Evolutionary conservation across 176 grass and related monocot species (phyloP).

Genomic region (Alopecurus myosuroides): DNA sequence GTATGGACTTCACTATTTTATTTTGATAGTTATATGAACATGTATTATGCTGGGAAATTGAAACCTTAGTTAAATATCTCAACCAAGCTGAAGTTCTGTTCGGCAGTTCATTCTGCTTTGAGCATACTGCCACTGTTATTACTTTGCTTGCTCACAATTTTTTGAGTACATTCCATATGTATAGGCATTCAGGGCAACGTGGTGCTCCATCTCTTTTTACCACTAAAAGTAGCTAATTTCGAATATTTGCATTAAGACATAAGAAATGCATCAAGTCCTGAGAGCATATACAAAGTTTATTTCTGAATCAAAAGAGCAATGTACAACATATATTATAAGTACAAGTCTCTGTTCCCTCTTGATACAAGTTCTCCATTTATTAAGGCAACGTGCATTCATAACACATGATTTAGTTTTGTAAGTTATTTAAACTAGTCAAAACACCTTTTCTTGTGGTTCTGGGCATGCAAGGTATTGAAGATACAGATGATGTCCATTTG

Average conservation of each 20-base stretch:
- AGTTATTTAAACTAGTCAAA: slow-evolving; percentile 4
- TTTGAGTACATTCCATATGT: not conserved
- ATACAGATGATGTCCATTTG: not conserved
- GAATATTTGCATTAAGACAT: not conserved
- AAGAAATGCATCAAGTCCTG: not conserved
- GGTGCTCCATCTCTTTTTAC: not conserved
- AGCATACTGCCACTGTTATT: not conserved
- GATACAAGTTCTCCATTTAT: not conserved
- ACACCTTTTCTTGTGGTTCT: not conserved
- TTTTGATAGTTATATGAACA: slow-evolving; percentile 4
- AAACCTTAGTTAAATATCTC: not conserved
- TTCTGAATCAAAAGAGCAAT: not conserved
- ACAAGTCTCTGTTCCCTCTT: not conserved
- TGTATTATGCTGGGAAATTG: slow-evolving; percentile 8
- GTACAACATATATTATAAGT: not conserved
- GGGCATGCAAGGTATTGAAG: not conserved
- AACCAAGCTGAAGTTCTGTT: not conserved
- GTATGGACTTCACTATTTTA: slow-evolving; percentile 36
- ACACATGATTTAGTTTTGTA: not conserved
- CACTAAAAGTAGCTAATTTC: not conserved
- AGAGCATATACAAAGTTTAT: not conserved
- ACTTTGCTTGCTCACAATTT: not conserved
- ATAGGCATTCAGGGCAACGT: not conserved
- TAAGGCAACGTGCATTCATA: not conserved
- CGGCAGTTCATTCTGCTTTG: not conserved